A percentile compares a stretch with the other conserved stretches of the same genome.
Evolutionary conservation across 495 filamentous ascomycete genomes (phyloP).

Genomic region (Cladorrhinum samala): DNA sequence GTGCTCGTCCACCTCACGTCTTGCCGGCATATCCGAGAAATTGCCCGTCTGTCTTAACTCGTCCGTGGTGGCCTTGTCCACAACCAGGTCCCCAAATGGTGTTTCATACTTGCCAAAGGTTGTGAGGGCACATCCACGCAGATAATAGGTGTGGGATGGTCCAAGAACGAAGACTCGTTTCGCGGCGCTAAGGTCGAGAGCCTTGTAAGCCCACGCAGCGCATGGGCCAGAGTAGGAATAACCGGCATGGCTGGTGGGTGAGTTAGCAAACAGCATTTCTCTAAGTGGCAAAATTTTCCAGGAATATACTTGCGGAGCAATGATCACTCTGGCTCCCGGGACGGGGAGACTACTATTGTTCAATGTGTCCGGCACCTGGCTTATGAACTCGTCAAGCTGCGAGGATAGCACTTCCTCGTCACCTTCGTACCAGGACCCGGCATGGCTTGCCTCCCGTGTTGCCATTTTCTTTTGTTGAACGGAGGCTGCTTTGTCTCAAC

Average conservation of each 20-base stretch:
- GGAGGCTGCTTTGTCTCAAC: not conserved
- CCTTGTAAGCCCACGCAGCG: slow-evolving; percentile 92
- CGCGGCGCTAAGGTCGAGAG: slow-evolving; percentile 69
- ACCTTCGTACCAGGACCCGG: slow-evolving; percentile 70
- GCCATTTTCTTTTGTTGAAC: slow-evolving; percentile 12
- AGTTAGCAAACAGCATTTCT: not conserved
- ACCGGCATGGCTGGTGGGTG: slow-evolving; percentile 70
- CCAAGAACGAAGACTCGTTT: slow-evolving; percentile 93
- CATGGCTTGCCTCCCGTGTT: slow-evolving; percentile 59
- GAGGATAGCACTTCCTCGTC: slow-evolving; percentile 50
- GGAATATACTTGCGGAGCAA: slow-evolving; percentile 74
- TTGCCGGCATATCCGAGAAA: slow-evolving; percentile 68
- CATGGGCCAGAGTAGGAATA: slow-evolving; percentile 93
- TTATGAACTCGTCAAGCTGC: slow-evolving; percentile 78
- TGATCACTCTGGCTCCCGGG: slow-evolving; percentile 76
- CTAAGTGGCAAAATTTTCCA: slow-evolving; percentile 1
- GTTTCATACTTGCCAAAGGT: slow-evolving; percentile 71
- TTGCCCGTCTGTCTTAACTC: slow-evolving; percentile 55
- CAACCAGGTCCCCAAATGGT: slow-evolving; percentile 70
- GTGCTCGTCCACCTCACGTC: slow-evolving; percentile 80
- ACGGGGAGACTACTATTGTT: slow-evolving; percentile 59
- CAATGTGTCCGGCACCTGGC: slow-evolving; percentile 59
- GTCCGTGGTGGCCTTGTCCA: slow-evolving; percentile 63
- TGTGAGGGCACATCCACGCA: slow-evolving; percentile 72
- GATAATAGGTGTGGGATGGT: slow-evolving; percentile 83